Evolutionary conservation across 1,284 basidiomycete genomes (phyloP).

Genomic region (Cerioporus squamosus): DNA sequence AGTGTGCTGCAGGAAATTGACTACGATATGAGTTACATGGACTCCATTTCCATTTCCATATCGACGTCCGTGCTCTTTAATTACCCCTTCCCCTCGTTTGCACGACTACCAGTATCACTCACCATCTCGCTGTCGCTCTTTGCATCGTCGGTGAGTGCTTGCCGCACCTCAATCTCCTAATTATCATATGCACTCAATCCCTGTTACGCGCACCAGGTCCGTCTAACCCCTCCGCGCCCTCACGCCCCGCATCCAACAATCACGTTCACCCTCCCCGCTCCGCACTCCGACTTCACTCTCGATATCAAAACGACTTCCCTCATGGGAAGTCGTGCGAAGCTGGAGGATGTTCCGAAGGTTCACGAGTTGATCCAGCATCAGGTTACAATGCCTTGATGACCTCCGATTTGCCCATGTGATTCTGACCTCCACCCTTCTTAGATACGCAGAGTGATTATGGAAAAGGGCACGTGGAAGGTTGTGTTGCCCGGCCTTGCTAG

Average conservation of each 20-base stretch:
- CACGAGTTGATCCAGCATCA: slow-evolving; percentile 83
- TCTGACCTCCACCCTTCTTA: slow-evolving; percentile 12
- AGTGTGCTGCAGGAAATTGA: slow-evolving; percentile 50
- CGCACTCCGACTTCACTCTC: slow-evolving; percentile 50
- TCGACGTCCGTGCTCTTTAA: slow-evolving; percentile 85
- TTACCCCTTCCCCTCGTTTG: slow-evolving; percentile 79
- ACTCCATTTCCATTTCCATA: slow-evolving; percentile 74
- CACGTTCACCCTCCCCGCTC: slow-evolving; percentile 59
- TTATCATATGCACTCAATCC: no score
- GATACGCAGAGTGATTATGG: slow-evolving; percentile 49
- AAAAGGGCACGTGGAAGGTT: slow-evolving; percentile 71
- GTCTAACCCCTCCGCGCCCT: slow-evolving; percentile 39
- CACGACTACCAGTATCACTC: slow-evolving; percentile 77
- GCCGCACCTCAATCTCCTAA: background rate
- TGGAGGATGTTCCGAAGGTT: slow-evolving; percentile 82
- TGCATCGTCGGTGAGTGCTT: slow-evolving; percentile 60
- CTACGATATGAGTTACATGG: slow-evolving; percentile 71
- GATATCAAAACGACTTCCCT: slow-evolving; percentile 76
- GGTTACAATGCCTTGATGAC: slow-evolving; percentile 45
- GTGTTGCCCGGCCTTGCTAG: slow-evolving; percentile 66
- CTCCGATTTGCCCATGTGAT: background rate
- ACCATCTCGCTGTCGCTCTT: slow-evolving; percentile 80
- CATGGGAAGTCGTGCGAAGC: slow-evolving; percentile 82
- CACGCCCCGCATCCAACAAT: slow-evolving; percentile 46
- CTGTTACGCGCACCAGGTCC: slow-evolving; percentile 28